Conservation (phyloP, 805 yeast genomes). For the Barnettozyma vustinii region DNA sequence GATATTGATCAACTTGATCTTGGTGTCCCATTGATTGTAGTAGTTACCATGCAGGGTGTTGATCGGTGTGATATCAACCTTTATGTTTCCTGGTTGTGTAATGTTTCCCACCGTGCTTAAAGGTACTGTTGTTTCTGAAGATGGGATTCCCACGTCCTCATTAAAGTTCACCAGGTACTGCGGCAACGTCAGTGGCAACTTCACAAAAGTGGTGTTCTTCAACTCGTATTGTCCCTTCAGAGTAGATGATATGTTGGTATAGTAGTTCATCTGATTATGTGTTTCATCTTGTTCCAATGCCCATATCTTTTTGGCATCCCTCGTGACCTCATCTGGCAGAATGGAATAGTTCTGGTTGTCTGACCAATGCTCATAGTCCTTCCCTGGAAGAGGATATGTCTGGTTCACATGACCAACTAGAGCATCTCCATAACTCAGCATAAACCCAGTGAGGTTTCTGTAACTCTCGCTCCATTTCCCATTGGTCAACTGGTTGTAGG, state of each 20-base stretch:
- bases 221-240: conserved; percentile 37
- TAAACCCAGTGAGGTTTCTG: conserved; percentile 71
- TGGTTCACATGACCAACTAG: conserved; percentile 37
- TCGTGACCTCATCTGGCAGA: conserved; percentile 53
- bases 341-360: conserved; percentile 51
- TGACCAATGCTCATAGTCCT: conserved; percentile 37
- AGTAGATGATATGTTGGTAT: conserved; percentile 45
- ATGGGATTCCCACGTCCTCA: conserved; percentile 10
- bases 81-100: conserved; percentile 29
- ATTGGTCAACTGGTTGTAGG: conserved; percentile 30
- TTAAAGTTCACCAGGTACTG: conserved; percentile 16
- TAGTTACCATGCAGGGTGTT: conserved; percentile 16
- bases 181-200: conserved; percentile 21
- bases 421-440: conserved; percentile 57
- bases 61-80: conserved; percentile 16
- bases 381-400: conserved; percentile 53
- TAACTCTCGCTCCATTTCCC: conserved; percentile 48
- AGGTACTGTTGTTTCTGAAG: conserved; percentile 4
- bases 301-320: conserved; percentile 52
- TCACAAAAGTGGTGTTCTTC: conserved; percentile 11
- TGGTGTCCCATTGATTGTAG: conserved; percentile 32
- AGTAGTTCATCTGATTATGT: conserved; percentile 19
- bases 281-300: conserved; percentile 21
- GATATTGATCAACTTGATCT: conserved; percentile 34
- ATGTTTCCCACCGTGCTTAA: conserved; percentile 25